Evolutionary conservation across 2,329 filamentous ascomycete genomes (phyloP), one percentile per base, ranked within the genome.

Genomic region (Hortaea werneckii): DNA sequence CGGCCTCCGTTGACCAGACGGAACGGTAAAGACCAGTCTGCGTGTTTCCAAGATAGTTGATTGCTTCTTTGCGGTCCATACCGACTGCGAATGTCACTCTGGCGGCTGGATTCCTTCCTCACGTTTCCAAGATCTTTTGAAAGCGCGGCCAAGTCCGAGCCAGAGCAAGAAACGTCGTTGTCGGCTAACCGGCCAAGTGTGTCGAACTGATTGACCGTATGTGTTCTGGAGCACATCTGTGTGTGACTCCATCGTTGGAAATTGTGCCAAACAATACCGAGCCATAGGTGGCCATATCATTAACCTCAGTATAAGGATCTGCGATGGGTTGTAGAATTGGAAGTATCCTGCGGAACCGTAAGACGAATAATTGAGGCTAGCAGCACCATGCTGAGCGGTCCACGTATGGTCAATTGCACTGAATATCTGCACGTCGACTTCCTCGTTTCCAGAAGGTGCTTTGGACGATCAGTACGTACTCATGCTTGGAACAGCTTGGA

Each of bases 321-420:
- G 43, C 13, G 56, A 34, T 5, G 50, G 44, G 27, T 59, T 58
- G 44, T 56, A 44, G 37, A 54, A 58, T 29, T 45, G 44, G 39
- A 57, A 59, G 45, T 47, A 55, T 6, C 43, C 46, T 6, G 49
- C 40, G 28, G 46, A 37, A 28, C 41, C 51, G 11, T 45, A 41
- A 2, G 39, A 48, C 1, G 54, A 53, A 13, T 53, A 54, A 29
- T 54, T 58, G 12, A 58, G 43, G 2, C 45, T 37, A 5, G 57
- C 50, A 27, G 52, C 51, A 5, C 57, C 55, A 32, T 48, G 45
- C 35, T 60, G 59, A n/a, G 58, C 60, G 1, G 59, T 64, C 63
- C 64, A 67, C 1, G 56, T 58, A 8, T 59, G 53, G 47, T 65
- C 62, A 26, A 66, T 59, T n/a, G 57, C 63, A 29, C 53, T 58